Base-by-base conservation (phyloP, 176 grass and related monocot species). In the Typha latifolia region DNA sequence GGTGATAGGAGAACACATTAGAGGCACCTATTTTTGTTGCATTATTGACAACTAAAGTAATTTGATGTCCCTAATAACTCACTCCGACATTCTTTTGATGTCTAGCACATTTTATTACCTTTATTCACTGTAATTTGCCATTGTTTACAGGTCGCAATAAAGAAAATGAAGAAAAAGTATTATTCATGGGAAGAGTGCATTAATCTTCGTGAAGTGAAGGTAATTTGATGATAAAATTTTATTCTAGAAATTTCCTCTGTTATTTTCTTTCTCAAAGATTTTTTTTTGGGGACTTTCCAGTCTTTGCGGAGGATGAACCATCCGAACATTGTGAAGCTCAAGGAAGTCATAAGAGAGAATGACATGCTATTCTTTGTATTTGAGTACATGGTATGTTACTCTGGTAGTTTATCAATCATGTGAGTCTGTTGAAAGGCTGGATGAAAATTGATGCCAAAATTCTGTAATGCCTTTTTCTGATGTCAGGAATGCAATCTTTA, bases 141-240 rank as follows among this genome's bases (percentile, higher is more conserved):
- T 70, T 14, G 0, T 1, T 32, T 67, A 72, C 73, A 99, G 94
- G 89, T 93, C 61, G 94, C 94, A 6, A 93, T 99, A 71, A 99
- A 99, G 84, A 90, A 99, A 89, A 90, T 99, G 86, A 99, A 99
- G 84, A 93, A 89, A 73, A 99, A 93, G 62, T 99, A 99, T 69
- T 85, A 77, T 71, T 90, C 89, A 12, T 99, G 94, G 94, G 94
- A 99, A 31, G 94, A 99, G 56, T 99, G 94, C 79, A 83, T 99
- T 69, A 90, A 90, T 79, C 94, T 99, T 50, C 85, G 89, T n/a
- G 94, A 99, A 99, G 94, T 99, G 66, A 99, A 99, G 94, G 94
- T 99, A 84, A 34, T 66, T 79, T 14, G 52, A 71, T 74, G 27
- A 12, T 49, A 14, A 64, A 62, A 50, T 71, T 48, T 79, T 27